Base-by-base conservation (phyloP, 768 basidiomycete genomes). In the Macrolepiota albuminosa region DNA sequence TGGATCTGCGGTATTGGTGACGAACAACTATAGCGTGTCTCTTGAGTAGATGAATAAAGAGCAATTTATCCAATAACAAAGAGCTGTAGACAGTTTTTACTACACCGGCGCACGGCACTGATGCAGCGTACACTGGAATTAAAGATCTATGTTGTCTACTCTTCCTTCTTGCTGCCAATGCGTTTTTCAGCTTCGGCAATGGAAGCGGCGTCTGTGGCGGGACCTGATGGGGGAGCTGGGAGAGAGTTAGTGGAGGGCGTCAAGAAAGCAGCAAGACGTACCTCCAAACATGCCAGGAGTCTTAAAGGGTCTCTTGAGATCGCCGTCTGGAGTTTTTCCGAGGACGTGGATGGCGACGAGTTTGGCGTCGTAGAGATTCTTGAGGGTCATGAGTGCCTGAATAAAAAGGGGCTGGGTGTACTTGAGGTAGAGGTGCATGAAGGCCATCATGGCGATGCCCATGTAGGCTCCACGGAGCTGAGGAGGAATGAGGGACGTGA, bases 381-480 rank as follows among this genome's bases (percentile, higher is more conserved):
- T 98, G 69, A 97, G 59, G n/a, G 91, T 92, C 93, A 96, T 97
- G 65, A 99, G 82, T 13, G 84, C 84, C 73, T 98, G 96, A 64
- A 98, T 89, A 76, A 98, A 96, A 64, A 98, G 84, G 7, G 96
- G 96, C 70, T 96, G 95, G 7, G 94, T 95, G 83, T 91, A 98
- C 71, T 91, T 86, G 77, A 98, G 79, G 83, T 98, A 98, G 55
- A 89, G 62, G 77, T 99, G 96, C 79, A 98, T 86, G 81, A 95
- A 88, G 60, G 69, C 81, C 90, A 95, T 95, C 88, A 93, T 92
- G 53, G 86, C 88, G 67, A 93, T 73, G 63, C 89, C 88, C 73
- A 85, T 82, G 73, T 82, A 90, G 8, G 78, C 83, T n/a, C 80
- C 76, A 43, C 85, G 85, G 60, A 90, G 80, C 86, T 88, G 49